Evolutionary conservation across 1,284 basidiomycete genomes (phyloP), one percentile per base, ranked within the genome.

Genomic region (Neotropicomus parvogracilis): DNA sequence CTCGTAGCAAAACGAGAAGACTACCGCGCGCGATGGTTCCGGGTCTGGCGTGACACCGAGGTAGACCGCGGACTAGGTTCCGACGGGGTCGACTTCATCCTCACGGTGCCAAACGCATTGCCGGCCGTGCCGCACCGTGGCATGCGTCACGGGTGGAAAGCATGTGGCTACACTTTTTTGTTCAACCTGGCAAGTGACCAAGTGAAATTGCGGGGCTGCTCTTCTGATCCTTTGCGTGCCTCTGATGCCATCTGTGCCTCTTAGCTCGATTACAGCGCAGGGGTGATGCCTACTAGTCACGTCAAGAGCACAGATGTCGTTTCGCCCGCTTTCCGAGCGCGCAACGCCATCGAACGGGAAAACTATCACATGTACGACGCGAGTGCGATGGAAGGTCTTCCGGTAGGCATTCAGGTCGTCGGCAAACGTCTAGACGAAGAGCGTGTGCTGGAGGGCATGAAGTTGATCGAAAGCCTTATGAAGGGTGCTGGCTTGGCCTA

Each of bases 341-440:
- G 59, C 3, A 70, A 70, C 50, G 55, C 56, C 8, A 63, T 72
- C 33, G 70, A 67, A 41, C 57, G 61, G 6, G 70, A 69, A 28
- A 69, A 69, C 52, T 73, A 72, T 53, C 64, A 61, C 21, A 69
- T 79, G 39, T 88, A 87, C 59, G 75, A 85, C 54, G 69, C 81
- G 1, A 49, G 59, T 1, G 72, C 73, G 55, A 87, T 86, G 83
- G 67, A 75, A 16, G 83, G 83, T 0, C 67, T 88, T 34, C 84
- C 85, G 0, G 73, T 88, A 0, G 84, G 80, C 0, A 71, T 88
- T 27, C 83, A 87, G 64, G 62, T 86, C 4, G 75, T 83, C 3
- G 80, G 80, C 0, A 69, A 70, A 43, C 70, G 74, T 13, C 75
- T 78, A 39, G 78, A 85, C 50, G 85, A 88, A 50, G 85, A 88